These are phyloP conservation scores for Salix arbutifolia DNA, from an alignment of 345 rosid species.

Conservation along the genomic window DNA sequence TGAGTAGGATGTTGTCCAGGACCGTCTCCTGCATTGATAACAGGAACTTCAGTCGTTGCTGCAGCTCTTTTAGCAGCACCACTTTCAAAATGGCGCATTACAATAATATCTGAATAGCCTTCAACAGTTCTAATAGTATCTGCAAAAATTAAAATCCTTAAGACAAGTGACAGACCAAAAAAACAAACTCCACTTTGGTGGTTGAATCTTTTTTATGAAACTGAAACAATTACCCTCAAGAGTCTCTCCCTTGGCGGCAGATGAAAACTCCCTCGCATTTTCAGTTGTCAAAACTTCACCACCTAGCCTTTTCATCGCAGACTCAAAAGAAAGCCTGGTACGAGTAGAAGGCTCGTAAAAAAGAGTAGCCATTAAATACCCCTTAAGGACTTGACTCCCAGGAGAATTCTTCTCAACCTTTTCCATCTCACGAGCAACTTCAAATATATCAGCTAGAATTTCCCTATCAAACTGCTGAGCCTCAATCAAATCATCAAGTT, in stretches of 20 bases:
- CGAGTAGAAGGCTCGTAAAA: conserved; percentile 97
- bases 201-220: not conserved
- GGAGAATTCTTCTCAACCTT: conserved; percentile 62
- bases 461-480: conserved; percentile 90
- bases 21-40: conserved; percentile 97
- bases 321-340: conserved; percentile 95
- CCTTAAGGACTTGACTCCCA: conserved; percentile 78
- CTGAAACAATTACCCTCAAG: conserved; percentile 60
- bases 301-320: conserved; percentile 92
- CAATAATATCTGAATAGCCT: conserved; percentile 87
- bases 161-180: not conserved
- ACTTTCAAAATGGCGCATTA: conserved; percentile 94
- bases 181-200: not conserved
- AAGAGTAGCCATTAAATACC: conserved; percentile 86
- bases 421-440: conserved; percentile 85
- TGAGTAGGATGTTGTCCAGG: conserved; percentile 99
- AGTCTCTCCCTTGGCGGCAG: conserved; percentile 98
- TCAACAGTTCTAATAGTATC: conserved; percentile 90
- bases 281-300: conserved; percentile 96
- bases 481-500: conserved; percentile 79
- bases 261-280: conserved; percentile 90
- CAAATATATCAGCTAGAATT: conserved; percentile 65
- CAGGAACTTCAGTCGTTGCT: conserved; percentile 71
- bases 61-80: conserved; percentile 96
- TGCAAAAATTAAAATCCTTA: conserved; percentile 39